Evolutionary conservation across 2,329 filamentous ascomycete genomes (phyloP), one percentile per base, ranked within the genome.

Genomic region (Fusarium odoratissimum): DNA sequence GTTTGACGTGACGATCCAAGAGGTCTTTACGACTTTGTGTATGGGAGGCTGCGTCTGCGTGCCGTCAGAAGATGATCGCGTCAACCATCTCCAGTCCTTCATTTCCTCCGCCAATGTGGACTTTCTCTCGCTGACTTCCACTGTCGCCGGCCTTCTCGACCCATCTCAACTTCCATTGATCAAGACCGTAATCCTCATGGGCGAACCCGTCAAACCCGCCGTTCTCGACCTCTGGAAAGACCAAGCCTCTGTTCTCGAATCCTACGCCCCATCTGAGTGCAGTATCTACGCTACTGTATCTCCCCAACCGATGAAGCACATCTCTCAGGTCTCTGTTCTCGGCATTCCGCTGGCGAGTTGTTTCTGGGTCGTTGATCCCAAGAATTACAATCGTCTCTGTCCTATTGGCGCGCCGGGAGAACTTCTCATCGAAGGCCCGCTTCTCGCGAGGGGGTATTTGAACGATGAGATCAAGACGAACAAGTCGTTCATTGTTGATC

Each of bases 291-390:
- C 55, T 8, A 49, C 41, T n/a, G 55, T 49, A 25, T 58, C 55
- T 0, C 55, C 55, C 3, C 55, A 58, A 1, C 55, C 55, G 4
- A 58, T 58, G 55, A 58, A 58, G 14, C 31, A 61, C 21, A 57
- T 61, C 11, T 37, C 49, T 21, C 38, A 61, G 37, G 54, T 56
- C 12, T 56, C 54, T 17, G 38, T 56, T 46, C 54, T 56, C 3
- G 54, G 54, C 1, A 21, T 56, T 5, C 54, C 54, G 7, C n/a
- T 56, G 0, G 38, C 38, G 11, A 56, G 54, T 46, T 56, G 59
- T 23, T 61, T 61, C 9, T 61, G 59, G 59, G 49, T 61, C 14
- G 40, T 56, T n/a, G 59, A 61, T n/a, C 49, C 49, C 25, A 61
- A 19, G 30, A 46, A 56, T 8, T 56, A 56, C 17, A 61, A 61